phyloP scores from a whole-genome alignment of 192 early-diverging fungal genomes.

The Rhizophagus sp. region DNA sequence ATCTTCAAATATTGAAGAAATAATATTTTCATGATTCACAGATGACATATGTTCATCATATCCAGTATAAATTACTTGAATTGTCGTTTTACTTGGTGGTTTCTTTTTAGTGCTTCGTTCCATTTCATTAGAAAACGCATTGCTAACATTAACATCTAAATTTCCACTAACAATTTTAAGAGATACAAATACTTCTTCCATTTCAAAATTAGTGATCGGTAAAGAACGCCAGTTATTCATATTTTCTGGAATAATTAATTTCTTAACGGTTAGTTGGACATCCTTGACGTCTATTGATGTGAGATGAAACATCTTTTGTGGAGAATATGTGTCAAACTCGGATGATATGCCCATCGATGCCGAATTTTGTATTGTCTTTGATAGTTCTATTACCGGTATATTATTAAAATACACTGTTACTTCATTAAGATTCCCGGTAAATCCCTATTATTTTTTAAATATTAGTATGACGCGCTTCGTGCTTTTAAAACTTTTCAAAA shows the following conservation, averaged over 20 bases:
- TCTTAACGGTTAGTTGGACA: slow-evolving; percentile 56
- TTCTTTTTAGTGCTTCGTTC: slow-evolving; percentile 87
- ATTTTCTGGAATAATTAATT: slow-evolving; percentile 38
- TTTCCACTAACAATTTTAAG: slow-evolving; percentile 68
- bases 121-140: slow-evolving; percentile 70
- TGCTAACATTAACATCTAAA: slow-evolving; percentile 54
- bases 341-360: slow-evolving; percentile 53
- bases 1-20: slow-evolving; percentile 65
- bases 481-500: too few species aligned
- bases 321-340: slow-evolving; percentile 57
- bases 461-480: too few species aligned
- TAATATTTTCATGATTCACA: background rate
- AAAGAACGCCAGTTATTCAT: background rate
- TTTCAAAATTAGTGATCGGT: background rate
- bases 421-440: slow-evolving; percentile 71
- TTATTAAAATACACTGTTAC: slow-evolving; percentile 70
- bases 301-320: slow-evolving; percentile 71
- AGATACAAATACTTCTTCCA: slow-evolving; percentile 61
- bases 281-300: slow-evolving; percentile 57
- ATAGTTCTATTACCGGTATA: slow-evolving; percentile 56
- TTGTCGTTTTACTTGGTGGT: slow-evolving; percentile 67
- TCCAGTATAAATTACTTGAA: slow-evolving; percentile 74
- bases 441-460: slow-evolving; percentile 49
- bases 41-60: slow-evolving; percentile 69
- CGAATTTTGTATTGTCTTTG: slow-evolving; percentile 58